These are phyloP conservation scores for Leucoagaricus sp. DNA, from an alignment of 1,284 basidiomycete species.

Conservation along the genomic window DNA sequence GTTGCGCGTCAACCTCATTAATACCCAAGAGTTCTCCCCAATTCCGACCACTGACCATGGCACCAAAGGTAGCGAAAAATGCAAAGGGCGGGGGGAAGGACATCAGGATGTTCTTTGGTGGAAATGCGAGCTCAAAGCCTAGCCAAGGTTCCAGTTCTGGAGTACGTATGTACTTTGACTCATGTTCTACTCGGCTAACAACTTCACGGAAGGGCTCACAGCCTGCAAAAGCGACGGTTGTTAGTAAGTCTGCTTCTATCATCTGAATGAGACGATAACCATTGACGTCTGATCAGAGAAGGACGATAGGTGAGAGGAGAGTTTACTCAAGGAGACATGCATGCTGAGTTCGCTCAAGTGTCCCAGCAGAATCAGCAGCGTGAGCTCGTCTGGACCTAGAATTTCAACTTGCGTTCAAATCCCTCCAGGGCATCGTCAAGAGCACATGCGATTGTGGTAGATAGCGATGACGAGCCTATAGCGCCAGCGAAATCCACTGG, in stretches of 20 bases:
- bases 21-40: background rate
- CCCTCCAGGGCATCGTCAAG: background rate
- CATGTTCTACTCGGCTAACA: background rate
- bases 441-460: background rate
- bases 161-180: background rate
- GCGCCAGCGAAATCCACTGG: conserved; percentile 9
- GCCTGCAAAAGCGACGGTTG: background rate
- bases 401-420: background rate
- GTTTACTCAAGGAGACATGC: background rate
- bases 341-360: background rate
- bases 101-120: conserved; percentile 47
- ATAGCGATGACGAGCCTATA: background rate
- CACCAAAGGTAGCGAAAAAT: conserved; percentile 26
- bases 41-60: conserved; percentile 17
- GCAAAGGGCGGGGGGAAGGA: conserved; percentile 38
- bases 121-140: conserved; percentile 1
- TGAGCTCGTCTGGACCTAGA: background rate
- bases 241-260: no score
- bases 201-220: conserved; percentile 2
- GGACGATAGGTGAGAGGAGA: conserved; percentile 29
- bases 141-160: background rate
- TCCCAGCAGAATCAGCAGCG: background rate
- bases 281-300: no score
- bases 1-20: conserved; percentile 1
- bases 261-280: background rate